Evolutionary conservation across 108 stramenopile species (phyloP).

Genomic region (Cyclotella kingstonii): DNA sequence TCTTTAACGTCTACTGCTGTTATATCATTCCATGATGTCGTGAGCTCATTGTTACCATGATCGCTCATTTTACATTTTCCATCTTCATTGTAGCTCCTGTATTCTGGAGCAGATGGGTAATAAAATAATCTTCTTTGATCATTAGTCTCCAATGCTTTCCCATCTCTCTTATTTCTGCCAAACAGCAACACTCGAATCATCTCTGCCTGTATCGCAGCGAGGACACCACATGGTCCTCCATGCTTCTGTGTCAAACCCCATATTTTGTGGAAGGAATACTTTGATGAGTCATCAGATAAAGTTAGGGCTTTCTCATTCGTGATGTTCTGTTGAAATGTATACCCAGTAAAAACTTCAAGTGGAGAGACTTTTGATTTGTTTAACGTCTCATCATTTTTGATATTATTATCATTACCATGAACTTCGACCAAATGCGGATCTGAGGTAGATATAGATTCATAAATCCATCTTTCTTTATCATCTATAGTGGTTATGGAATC

Average conservation of each 20-base stretch:
- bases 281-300: not conserved
- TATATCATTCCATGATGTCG: not conserved
- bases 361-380: constrained; percentile 4
- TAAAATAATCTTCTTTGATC: constrained; percentile 11
- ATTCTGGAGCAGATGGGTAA: constrained; percentile 4
- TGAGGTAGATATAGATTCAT: constrained; percentile 47
- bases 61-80: not conserved
- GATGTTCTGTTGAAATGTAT: not conserved
- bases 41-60: no score
- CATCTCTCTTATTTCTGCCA: constrained; percentile 18
- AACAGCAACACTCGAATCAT: constrained; percentile 65
- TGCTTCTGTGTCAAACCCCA: constrained; percentile 85
- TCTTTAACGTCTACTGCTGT: constrained; percentile 21
- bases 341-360: constrained; percentile 25
- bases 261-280: constrained; percentile 4
- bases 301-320: constrained; percentile 8
- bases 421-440: no score
- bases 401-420: not conserved
- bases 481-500: constrained; percentile 46
- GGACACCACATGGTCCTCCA: constrained; percentile 89
- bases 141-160: not conserved
- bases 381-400: constrained; percentile 2
- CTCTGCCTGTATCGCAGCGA: constrained; percentile 84
- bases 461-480: constrained; percentile 71
- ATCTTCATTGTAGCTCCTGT: no score